Evolutionary conservation across 306 rosid species (phyloP).

Genomic region (Lathyrus aphaca): DNA sequence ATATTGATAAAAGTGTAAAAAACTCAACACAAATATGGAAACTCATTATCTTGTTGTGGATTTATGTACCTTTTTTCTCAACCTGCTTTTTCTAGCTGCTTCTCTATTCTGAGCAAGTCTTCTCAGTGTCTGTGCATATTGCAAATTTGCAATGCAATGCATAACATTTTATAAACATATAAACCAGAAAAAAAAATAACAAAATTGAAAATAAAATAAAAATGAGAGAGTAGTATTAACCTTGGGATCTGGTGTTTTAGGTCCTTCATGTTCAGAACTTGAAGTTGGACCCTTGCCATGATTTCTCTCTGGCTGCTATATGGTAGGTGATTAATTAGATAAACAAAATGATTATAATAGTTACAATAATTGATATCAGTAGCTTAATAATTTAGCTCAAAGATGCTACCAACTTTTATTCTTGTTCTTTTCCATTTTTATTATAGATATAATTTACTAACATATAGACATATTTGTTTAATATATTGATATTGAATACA

Average conservation of each 20-base stretch:
- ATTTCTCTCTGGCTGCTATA: slow-evolving; percentile 63
- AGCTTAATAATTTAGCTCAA: slow-evolving; percentile 4
- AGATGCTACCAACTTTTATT: slow-evolving; percentile 31
- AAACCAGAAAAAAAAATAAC: not conserved
- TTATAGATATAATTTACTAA: not conserved
- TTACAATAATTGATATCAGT: not conserved
- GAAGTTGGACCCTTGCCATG: slow-evolving; percentile 85
- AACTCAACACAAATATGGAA: slow-evolving; percentile 9
- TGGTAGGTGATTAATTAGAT: slow-evolving; percentile 8
- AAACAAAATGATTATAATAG: not conserved
- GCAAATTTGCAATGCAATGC: too few species aligned
- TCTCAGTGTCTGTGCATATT: slow-evolving; percentile 75
- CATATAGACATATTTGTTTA: slow-evolving; percentile 1
- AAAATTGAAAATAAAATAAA: not conserved
- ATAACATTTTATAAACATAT: not conserved
- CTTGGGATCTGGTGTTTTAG: slow-evolving; percentile 96
- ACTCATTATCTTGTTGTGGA: slow-evolving; percentile 16
- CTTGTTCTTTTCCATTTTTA: slow-evolving; percentile 10
- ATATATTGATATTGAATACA: not conserved
- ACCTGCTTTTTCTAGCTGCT: slow-evolving; percentile 99
- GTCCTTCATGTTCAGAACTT: slow-evolving; percentile 93
- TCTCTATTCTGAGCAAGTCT: slow-evolving; percentile 99
- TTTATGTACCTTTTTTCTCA: slow-evolving; percentile 76
- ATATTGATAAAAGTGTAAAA: slow-evolving; percentile 35
- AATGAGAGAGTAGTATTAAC: slow-evolving; percentile 32